Base-by-base conservation (phyloP, 176 grass and related monocot genomes). In the Elymus sibiricus region DNA sequence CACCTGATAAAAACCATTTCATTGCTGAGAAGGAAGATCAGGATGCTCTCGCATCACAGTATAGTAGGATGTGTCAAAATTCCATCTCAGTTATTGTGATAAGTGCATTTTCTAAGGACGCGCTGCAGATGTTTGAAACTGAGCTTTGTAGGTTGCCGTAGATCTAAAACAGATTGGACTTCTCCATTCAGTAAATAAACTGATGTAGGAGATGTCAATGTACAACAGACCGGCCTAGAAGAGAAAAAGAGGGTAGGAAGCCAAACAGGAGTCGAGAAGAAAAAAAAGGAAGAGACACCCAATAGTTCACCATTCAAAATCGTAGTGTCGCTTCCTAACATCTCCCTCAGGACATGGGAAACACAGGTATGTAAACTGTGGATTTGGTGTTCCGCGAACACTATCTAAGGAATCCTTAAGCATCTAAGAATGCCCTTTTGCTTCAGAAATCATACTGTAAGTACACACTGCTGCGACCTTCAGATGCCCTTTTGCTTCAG, bases 51-150 rank as follows among this genome's bases (percentile, higher is more conserved):
- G 29, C 73, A 53, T 37, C 53, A 21, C 78, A 90, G 31, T 90
- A 77, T 61, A 67, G 12, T 64, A 70, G 82, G 64, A 46, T 93
- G 37, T 90, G 82, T 24, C 82, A 24, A 39, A 93, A 89, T 74
- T 74, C 90, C 70, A 73, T 92, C 34, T 86, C 78, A 68, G 82
- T 88, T 73, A 76, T 75, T 43, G 77, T 93, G n/a, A 88, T 80
- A 80, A 88, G 74, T 86, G 82, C 80, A 79, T 88, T 87, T 86
- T 90, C 82, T 70, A 75, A 84, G 59, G 74, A 84, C 53, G 83
- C 73, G 0, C 7, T 90, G 62, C 82, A 77, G 38, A 84, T 91
- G 40, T 81, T 85, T 88, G 82, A 93, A 75, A 85, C 82, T 44
- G 46, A 75, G 61, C 79, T 88, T 84, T 77, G 70, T 31, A 86